Evolutionary conservation across 148 eudicot species (phyloP), one percentile per base, ranked within the genome.

Genomic region (Rhododendron vialii): DNA sequence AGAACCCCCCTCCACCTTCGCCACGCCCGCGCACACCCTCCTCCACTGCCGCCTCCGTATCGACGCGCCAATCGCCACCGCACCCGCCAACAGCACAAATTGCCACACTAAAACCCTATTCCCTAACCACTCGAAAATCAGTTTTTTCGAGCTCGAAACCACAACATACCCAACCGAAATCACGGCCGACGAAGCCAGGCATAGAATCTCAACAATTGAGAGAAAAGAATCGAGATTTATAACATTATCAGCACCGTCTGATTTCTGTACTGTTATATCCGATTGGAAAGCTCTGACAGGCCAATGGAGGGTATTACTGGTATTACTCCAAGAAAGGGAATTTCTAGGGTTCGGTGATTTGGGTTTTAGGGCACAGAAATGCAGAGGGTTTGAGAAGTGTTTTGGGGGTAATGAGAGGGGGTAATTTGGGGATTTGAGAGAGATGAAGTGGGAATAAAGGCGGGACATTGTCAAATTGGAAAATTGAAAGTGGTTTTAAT

Each of bases 41-140:
- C 89, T 87, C 99, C 98, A 97, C 81, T 94, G 98, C 87, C 96
- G 88, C 87, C 92, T 88, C 85, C 98, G 86, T 47, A 97, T 93
- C 61, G 85, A 86, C 9, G 94, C 90, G 55, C 99, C 99, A 43
- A 93, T 85, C 26, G 86, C 93, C 88, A 94, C 92, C 14, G 96
- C 93, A n/a, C 86, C 91, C 59, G 88, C 93, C 88, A 97, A 83
- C 78, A 92, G 87, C 67, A 88, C 87, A 69, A 88, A 88, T 78
- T 89, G 94, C 90, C 89, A 91, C 84, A 88, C 89, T 67, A 92
- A 85, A 63, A 93, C 86, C 89, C 81, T 92, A 36, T 85, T 84
- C 47, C 96, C 96, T 65, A 95, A 18, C 85, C 86, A 82, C 87
- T 87, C 81, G 20, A 93, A 84, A 67, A 88, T 85, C 82, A 86